These are phyloP conservation scores for Cladosporium sp. DNA, from an alignment of 2,329 filamentous ascomycete genomes.

Conservation along the genomic window DNA sequence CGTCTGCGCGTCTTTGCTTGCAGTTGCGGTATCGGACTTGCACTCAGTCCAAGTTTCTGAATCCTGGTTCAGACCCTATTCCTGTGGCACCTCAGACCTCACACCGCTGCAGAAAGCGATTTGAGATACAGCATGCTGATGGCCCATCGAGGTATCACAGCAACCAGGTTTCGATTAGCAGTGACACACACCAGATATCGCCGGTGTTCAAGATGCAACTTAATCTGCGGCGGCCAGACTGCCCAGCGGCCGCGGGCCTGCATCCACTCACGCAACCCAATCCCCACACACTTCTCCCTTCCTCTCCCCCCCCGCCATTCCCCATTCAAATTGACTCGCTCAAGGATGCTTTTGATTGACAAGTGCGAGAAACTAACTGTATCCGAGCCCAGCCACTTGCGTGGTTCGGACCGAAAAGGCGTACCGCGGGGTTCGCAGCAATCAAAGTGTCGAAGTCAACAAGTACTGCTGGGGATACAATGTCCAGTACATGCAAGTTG, in stretches of 20 bases:
- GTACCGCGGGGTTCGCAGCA: neutral
- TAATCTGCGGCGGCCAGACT: neutral
- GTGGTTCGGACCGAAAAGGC: conserved; percentile 11
- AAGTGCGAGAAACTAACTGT: neutral
- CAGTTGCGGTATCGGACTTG: conserved; percentile 7
- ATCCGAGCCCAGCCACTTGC: conserved; percentile 3
- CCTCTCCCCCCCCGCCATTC: neutral
- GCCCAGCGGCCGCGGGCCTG: neutral
- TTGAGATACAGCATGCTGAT: neutral
- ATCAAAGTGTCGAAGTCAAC: neutral
- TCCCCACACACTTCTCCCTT: neutral
- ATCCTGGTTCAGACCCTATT: conserved; percentile 1
- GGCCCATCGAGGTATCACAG: neutral
- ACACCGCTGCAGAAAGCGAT: conserved; percentile 4
- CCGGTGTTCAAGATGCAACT: neutral
- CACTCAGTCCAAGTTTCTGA: neutral
- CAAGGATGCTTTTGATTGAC: neutral
- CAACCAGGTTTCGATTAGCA: conserved; percentile 4
- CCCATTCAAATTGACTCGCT: neutral
- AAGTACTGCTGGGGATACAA: neutral
- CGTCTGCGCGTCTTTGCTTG: neutral
- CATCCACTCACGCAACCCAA: neutral
- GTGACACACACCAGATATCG: conserved; percentile 5
- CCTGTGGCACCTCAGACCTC: conserved; percentile 2
- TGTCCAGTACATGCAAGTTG: neutral